phyloP scores from a whole-genome alignment of 441 rosid species.

The Biscutella auriculata region DNA sequence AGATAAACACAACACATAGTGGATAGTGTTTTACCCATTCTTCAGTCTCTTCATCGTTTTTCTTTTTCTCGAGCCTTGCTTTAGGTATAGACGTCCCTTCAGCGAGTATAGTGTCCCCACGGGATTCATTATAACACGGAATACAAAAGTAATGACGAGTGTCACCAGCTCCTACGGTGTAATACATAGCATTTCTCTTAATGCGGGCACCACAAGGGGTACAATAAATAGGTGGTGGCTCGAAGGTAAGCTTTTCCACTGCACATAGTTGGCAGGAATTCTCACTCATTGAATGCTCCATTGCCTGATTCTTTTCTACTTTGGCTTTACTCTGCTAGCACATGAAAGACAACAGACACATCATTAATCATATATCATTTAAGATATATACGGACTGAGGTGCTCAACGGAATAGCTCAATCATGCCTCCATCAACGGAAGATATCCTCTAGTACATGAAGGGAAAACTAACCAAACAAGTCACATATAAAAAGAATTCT shows the following conservation, averaged over 20 bases:
- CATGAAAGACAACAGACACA: neutral
- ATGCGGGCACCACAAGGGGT: conserved; percentile 94
- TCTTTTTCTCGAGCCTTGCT: conserved; percentile 92
- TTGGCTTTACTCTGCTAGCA: conserved; percentile 83
- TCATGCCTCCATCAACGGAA: neutral
- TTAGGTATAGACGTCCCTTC: conserved; percentile 71
- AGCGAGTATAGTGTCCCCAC: conserved; percentile 68
- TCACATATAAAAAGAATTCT: too few relatives aligned
- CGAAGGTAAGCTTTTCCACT: conserved; percentile 98
- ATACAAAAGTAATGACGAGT: conserved; percentile 93
- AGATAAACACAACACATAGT: conserved; percentile 1
- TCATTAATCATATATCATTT: neutral
- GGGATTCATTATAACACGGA: conserved; percentile 95
- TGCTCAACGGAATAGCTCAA: neutral
- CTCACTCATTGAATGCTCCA: conserved; percentile 99
- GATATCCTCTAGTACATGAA: too few relatives aligned
- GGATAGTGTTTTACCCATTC: too few relatives aligned
- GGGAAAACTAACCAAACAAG: too few relatives aligned
- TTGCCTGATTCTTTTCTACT: conserved; percentile 95
- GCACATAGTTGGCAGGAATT: conserved; percentile 99
- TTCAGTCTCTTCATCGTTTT: conserved; percentile 99
- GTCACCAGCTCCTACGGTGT: conserved; percentile 91
- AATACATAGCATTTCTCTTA: conserved; percentile 95
- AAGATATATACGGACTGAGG: neutral
- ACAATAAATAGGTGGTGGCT: conserved; percentile 98